Evolutionary conservation across 352 stramenopile genomes (phyloP).

Genomic region (Lagenidium sp.): DNA sequence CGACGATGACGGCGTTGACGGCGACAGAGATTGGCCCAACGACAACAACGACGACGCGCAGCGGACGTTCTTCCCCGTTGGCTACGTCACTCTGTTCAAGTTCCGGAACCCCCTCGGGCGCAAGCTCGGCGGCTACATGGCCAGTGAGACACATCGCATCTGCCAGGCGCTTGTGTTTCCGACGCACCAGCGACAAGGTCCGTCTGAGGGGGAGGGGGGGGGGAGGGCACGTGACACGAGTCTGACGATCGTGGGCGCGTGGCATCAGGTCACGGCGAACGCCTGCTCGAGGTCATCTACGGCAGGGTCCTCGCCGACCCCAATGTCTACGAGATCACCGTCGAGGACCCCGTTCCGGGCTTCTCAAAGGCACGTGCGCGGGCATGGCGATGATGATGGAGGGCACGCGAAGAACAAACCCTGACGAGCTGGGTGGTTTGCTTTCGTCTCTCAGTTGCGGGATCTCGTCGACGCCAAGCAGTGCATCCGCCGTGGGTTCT

Average conservation of each 20-base stretch:
- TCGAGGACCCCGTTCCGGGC: conserved; percentile 75
- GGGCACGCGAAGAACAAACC: no score
- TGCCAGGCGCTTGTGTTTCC: conserved; percentile 79
- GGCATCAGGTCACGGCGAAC: conserved; percentile 51
- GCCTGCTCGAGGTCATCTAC: conserved; percentile 60
- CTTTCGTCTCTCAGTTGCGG: conserved; percentile 30
- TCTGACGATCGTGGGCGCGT: background rate
- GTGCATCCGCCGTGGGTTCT: conserved; percentile 49
- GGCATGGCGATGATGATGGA: background rate
- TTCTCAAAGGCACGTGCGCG: conserved; percentile 38
- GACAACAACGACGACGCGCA: conserved; percentile 1
- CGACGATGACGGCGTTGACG: no score
- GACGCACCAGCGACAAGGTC: conserved; percentile 69
- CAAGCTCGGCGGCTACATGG: conserved; percentile 20
- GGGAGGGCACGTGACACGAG: no score
- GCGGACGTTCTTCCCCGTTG: conserved; percentile 29
- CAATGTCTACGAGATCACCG: conserved; percentile 72
- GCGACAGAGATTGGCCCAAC: no score
- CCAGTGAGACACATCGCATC: conserved; percentile 72
- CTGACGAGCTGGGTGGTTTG: no score
- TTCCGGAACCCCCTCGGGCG: conserved; percentile 70
- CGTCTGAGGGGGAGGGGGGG: no score
- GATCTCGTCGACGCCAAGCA: conserved; percentile 64
- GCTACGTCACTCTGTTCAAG: conserved; percentile 78
- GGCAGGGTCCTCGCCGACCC: conserved; percentile 33